Evolutionary conservation across 1,284 basidiomycete genomes (phyloP).

Genomic region (Agaricales sp.): DNA sequence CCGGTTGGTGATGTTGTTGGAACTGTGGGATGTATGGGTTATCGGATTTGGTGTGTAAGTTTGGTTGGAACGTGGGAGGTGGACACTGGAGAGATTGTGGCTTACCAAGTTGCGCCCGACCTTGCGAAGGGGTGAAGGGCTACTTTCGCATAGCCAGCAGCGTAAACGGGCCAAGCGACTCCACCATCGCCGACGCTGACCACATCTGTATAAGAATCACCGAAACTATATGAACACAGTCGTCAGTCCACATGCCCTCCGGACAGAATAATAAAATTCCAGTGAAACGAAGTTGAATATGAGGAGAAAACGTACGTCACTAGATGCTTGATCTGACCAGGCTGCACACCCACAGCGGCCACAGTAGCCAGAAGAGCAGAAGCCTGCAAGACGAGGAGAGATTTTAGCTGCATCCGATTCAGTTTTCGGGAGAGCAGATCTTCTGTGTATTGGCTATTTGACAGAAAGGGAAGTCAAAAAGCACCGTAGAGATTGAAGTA

Average conservation of each 20-base stretch:
- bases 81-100: not conserved
- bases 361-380: too few species aligned
- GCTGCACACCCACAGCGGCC: too few species aligned
- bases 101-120: constrained; percentile 30
- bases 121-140: constrained; percentile 30
- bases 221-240: constrained; percentile 17
- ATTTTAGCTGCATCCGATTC: too few species aligned
- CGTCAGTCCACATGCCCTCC: not conserved
- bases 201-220: constrained; percentile 33
- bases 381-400: too few species aligned
- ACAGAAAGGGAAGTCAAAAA: too few species aligned
- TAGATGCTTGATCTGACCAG: constrained; percentile 30
- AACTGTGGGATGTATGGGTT: too few species aligned
- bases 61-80: not conserved
- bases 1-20: constrained; percentile 31
- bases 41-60: too few species aligned
- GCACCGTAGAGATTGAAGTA: too few species aligned
- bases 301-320: constrained; percentile 17
- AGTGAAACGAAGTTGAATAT: too few species aligned
- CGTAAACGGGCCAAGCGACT: constrained; percentile 29
- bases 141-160: constrained; percentile 25
- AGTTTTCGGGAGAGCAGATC: too few species aligned
- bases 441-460: too few species aligned
- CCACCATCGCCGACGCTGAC: constrained; percentile 19
- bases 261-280: too few species aligned